phyloP scores from a whole-genome alignment of 176 grass and related monocot species.

The Triticum aestivum region IWGSC_CS_RefSeq_v2.1 NC_057805.1:37180385-37180884 shows the following conservation, averaged over 20 bases:
- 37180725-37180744: conserved; percentile 42
- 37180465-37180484: neutral
- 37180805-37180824: too few relatives aligned
- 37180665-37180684: neutral
- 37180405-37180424: neutral
- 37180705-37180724: conserved; percentile 32
- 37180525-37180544: conserved; percentile 15
- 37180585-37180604: conserved; percentile 7
- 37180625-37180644: neutral
- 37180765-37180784: conserved; percentile 33
- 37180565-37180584: conserved; percentile 52
- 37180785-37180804: neutral
- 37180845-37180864: too few relatives aligned
- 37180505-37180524: neutral
- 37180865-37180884: too few relatives aligned
- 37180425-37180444: too few relatives aligned
- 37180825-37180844: too few relatives aligned
- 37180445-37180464: neutral
- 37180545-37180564: conserved; percentile 39
- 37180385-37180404: neutral
- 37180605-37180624: neutral
- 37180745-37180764: conserved; percentile 25
- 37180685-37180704: conserved; percentile 6
- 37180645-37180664: neutral
- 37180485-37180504: neutral